These are phyloP conservation scores for Hericium coralloides DNA, from an alignment of 768 basidiomycete species.

Conservation along the genomic window DNA sequence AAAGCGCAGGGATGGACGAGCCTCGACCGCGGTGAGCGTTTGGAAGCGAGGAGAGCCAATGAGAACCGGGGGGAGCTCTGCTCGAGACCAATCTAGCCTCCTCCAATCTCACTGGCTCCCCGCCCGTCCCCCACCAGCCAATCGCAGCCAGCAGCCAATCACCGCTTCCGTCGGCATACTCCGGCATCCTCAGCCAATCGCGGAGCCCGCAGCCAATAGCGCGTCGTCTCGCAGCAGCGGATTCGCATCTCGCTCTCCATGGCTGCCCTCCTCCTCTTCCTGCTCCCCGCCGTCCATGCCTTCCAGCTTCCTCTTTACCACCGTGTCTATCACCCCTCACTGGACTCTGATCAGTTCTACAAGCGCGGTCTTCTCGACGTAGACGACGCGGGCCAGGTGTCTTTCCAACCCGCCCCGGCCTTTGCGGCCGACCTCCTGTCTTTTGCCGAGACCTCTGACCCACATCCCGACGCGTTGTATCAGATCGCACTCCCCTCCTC, in stretches of 20 bases:
- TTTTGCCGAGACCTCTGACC: conserved; percentile 28
- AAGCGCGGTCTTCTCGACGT: conserved; percentile 34
- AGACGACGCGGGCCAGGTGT: conserved; percentile 19
- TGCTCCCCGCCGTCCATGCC: conserved; percentile 14
- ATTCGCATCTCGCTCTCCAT: conserved; percentile 20
- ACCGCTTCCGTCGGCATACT: neutral
- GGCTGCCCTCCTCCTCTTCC: conserved; percentile 17
- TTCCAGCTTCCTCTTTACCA: conserved; percentile 33
- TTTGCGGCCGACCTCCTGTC: conserved; percentile 37
- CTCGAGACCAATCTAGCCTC: neutral
- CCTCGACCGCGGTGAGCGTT: conserved; percentile 4
- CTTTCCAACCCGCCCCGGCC: conserved; percentile 33
- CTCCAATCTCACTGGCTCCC: neutral
- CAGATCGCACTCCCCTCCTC: conserved; percentile 59
- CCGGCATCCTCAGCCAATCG: conserved; percentile 16
- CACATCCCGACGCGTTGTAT: conserved; percentile 43
- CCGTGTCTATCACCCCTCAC: conserved; percentile 41
- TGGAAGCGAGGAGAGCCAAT: neutral
- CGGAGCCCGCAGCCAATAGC: neutral
- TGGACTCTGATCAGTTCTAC: conserved; percentile 26
- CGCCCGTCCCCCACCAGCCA: neutral
- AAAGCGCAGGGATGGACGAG: neutral
- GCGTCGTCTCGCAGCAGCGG: conserved; percentile 6
- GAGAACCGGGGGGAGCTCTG: neutral
- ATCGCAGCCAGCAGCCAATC: neutral